Evolutionary conservation across 768 basidiomycete genomes (phyloP).

Genomic region (Rhizopogon vesiculosus): DNA sequence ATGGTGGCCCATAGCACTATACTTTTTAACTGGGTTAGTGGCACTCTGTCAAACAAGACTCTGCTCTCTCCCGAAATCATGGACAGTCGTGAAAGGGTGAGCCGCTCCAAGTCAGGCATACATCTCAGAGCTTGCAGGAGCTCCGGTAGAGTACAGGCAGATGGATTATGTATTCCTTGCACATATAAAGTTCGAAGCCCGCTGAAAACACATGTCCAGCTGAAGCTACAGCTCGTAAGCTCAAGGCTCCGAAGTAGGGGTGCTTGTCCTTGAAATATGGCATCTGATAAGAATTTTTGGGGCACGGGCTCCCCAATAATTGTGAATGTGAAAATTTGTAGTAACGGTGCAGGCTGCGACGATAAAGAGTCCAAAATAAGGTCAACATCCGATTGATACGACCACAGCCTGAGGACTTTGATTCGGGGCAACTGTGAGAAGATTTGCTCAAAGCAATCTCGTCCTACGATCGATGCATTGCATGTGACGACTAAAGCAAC

Average conservation of each 20-base stretch:
- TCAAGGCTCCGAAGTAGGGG: constrained; percentile 32
- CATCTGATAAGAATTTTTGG: constrained; percentile 16
- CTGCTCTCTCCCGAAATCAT: no score
- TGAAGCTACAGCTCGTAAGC: constrained; percentile 29
- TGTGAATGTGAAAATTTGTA: constrained; percentile 25
- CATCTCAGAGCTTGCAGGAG: constrained; percentile 27
- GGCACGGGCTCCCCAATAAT: constrained; percentile 15
- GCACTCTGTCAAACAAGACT: no score
- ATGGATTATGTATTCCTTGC: constrained; percentile 17
- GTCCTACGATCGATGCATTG: constrained; percentile 21
- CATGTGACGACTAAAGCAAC: constrained; percentile 24
- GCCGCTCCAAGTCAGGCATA: constrained; percentile 27
- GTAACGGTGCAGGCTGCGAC: constrained; percentile 23
- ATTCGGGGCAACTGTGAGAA: constrained; percentile 30
- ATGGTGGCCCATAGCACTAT: no score
- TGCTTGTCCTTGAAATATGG: constrained; percentile 26
- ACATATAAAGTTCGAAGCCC: constrained; percentile 33
- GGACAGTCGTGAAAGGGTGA: constrained; percentile 19
- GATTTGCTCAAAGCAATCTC: constrained; percentile 25
- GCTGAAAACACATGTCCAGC: constrained; percentile 31
- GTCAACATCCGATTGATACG: constrained; percentile 3
- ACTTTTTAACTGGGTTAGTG: no score
- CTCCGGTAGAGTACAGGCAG: constrained; percentile 25
- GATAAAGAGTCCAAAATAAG: constrained; percentile 20
- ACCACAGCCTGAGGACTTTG: constrained; percentile 25